Conservation (phyloP, 495 filamentous ascomycete genomes). For the Bathelium albidoporum region DNA sequence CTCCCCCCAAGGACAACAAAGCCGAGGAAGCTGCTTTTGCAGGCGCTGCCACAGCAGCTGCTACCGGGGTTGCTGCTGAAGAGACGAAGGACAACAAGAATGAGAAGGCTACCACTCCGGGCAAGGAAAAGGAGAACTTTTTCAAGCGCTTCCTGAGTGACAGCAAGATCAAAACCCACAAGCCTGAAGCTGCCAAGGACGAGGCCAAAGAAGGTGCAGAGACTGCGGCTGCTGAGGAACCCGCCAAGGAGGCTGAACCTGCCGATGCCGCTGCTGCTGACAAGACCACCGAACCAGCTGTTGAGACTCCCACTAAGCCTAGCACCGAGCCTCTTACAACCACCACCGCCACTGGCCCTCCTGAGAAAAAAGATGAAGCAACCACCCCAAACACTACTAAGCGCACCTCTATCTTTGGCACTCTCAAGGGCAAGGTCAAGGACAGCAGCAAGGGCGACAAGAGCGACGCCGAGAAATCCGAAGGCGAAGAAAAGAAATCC, state of each 20-base stretch:
- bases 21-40: slow-evolving; percentile 8
- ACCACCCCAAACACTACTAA: slow-evolving; percentile 22
- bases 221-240: slow-evolving; percentile 19
- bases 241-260: slow-evolving; percentile 18
- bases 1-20: slow-evolving; percentile 6
- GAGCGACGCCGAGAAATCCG: slow-evolving; percentile 16
- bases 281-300: slow-evolving; percentile 11
- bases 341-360: slow-evolving; percentile 14
- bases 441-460: slow-evolving; percentile 12
- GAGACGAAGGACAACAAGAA: slow-evolving; percentile 3
- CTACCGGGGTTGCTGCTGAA: neutral
- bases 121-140: slow-evolving; percentile 37
- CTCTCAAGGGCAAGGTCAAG: slow-evolving; percentile 20
- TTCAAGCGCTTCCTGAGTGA: slow-evolving; percentile 43
- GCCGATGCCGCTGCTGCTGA: slow-evolving; percentile 8
- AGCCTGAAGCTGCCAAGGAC: slow-evolving; percentile 2
- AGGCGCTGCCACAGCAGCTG: slow-evolving; percentile 6
- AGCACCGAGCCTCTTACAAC: slow-evolving; percentile 18
- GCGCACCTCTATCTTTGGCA: slow-evolving; percentile 28
- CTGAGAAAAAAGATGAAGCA: slow-evolving; percentile 10
- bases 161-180: slow-evolving; percentile 18
- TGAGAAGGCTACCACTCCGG: slow-evolving; percentile 9
- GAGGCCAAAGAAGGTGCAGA: slow-evolving; percentile 7
- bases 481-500: slow-evolving; percentile 4
- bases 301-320: slow-evolving; percentile 23